A percentile compares a stretch with the other conserved stretches of the same genome.
These are phyloP conservation scores for Thalassiosira profunda DNA, from an alignment of 108 stramenopile species.

Conservation along the genomic window DNA sequence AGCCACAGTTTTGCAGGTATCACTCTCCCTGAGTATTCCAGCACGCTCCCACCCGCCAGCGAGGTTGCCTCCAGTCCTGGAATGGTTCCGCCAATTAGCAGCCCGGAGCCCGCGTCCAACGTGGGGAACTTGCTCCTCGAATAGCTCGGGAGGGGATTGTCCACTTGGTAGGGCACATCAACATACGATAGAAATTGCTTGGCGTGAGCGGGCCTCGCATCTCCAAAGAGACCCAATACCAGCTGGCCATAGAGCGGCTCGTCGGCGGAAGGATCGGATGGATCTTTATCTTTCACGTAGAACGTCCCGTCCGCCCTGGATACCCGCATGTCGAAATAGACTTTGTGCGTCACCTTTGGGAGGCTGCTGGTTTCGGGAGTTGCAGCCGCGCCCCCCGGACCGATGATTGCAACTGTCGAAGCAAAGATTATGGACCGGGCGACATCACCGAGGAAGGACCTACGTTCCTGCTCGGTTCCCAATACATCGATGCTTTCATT, in stretches of 20 bases:
- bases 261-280: slow-evolving; percentile 56
- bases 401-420: too few relatives aligned
- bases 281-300: slow-evolving; percentile 66
- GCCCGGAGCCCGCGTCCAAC: slow-evolving; percentile 72
- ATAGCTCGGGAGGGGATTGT: slow-evolving; percentile 74
- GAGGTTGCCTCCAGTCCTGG: slow-evolving; percentile 69
- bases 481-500: too few relatives aligned
- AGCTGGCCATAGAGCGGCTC: slow-evolving; percentile 67
- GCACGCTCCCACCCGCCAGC: slow-evolving; percentile 58
- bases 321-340: slow-evolving; percentile 82
- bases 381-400: background rate
- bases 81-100: slow-evolving; percentile 75
- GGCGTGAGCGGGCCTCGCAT: slow-evolving; percentile 62
- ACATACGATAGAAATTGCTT: slow-evolving; percentile 76
- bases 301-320: slow-evolving; percentile 84
- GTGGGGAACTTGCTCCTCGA: slow-evolving; percentile 55
- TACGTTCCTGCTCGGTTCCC: too few relatives aligned
- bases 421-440: too few relatives aligned
- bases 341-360: slow-evolving; percentile 68
- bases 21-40: slow-evolving; percentile 73
- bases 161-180: slow-evolving; percentile 49
- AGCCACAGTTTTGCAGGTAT: slow-evolving; percentile 80
- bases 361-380: slow-evolving; percentile 3
- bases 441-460: too few relatives aligned
- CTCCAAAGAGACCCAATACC: slow-evolving; percentile 76